Base-by-base conservation (phyloP, 2,329 filamentous ascomycete genomes). In the Dothideomycetes sp. region DNA sequence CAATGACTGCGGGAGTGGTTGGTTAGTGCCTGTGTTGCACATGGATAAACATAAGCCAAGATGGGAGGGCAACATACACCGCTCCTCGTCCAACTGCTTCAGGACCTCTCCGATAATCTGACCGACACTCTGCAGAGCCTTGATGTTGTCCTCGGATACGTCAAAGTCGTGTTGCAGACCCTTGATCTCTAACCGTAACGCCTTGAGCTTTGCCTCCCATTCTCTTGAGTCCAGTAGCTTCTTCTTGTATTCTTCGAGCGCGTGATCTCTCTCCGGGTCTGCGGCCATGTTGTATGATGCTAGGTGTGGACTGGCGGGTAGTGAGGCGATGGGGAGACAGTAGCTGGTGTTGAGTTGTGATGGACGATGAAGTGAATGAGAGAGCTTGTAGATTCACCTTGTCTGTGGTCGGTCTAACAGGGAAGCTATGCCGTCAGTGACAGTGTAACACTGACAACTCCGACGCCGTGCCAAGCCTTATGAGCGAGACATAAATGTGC, bases 51-150 rank as follows among this genome's bases (percentile, higher is more conserved):
- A n/a, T n/a, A 13, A 1, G 22, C 24, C 9, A 22, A 10, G 11
- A 8, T 9, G 17, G 35, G 6, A 5, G 6, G 9, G 3, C n/a
- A 20, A 69, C 84, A 63, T 71, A 95, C 89, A 98, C 80, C 91
- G 75, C 73, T 98, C 93, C 57, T 98, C 91, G 60, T 98, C 91
- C 49, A 98, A 75, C 71, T 98, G 93, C 72, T 98, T 98, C 59
- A 98, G 70, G 47, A 98, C 93, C 68, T 98, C 91, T 55, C 91
- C 91, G 64, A 98, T 96, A 65, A 98, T 98, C 70, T 98, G 91
- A 36, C 91, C 91, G 41, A 98, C 91, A 64, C 91, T 96, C 71
- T 98, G 91, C 58, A 98, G 71, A 51, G 91, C 91, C 73, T 98
- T 98, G 73, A 98, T 96, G 69, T 96, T 96, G 52, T 98, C 93